Evolutionary conservation across 352 stramenopile species (phyloP).

Genomic region (Phytophthora lateralis): DNA sequence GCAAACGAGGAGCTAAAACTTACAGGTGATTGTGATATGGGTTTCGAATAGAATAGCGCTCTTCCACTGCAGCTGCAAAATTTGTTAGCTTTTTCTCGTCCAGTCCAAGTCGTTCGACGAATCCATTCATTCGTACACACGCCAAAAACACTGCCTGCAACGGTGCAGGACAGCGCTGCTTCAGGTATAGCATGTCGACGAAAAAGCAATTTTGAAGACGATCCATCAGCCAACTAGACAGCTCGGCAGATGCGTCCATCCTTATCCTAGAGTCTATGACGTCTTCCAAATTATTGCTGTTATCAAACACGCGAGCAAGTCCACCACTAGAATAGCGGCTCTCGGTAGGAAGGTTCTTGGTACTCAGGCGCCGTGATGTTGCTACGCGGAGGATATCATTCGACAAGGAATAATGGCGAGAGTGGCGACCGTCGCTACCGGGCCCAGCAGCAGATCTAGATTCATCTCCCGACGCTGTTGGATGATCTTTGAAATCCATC

Average conservation of each 20-base stretch:
- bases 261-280: conserved; percentile 7
- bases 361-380: conserved; percentile 48
- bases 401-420: conserved; percentile 32
- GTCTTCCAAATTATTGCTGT: conserved; percentile 13
- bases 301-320: conserved; percentile 22
- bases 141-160: conserved; percentile 60
- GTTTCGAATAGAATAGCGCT: conserved; percentile 67
- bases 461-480: conserved; percentile 4
- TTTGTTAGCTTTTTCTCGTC: conserved; percentile 47
- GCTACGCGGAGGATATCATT: conserved; percentile 42
- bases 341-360: conserved; percentile 26
- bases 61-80: conserved; percentile 62
- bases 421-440: conserved; percentile 21
- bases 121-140: conserved; percentile 62
- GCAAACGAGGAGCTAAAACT: conserved; percentile 4
- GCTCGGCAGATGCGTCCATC: conserved; percentile 26
- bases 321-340: conserved; percentile 20
- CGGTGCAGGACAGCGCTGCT: conserved; percentile 45
- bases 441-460: neutral
- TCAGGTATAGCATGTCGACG: conserved; percentile 70
- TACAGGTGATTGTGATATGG: conserved; percentile 79
- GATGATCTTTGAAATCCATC: conserved; percentile 60
- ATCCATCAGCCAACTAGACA: conserved; percentile 58
- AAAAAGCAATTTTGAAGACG: conserved; percentile 63
- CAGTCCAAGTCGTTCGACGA: conserved; percentile 49